These are phyloP conservation scores for Pseudogymnoascus sp. DNA, from an alignment of 2,329 filamentous ascomycete genomes.

Conservation along the genomic window DNA sequence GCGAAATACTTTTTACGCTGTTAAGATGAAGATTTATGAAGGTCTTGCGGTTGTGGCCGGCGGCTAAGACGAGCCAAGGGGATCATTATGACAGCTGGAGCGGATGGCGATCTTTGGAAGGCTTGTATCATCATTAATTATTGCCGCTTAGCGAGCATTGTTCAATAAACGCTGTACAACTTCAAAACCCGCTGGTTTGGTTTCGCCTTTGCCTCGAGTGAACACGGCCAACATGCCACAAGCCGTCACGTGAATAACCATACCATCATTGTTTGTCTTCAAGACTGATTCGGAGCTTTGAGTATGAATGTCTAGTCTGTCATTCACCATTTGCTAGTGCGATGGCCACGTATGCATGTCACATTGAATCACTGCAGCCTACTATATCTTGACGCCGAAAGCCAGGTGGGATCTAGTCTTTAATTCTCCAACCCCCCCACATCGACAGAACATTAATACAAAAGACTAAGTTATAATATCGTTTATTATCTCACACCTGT, in stretches of 20 bases:
- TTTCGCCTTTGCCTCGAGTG: not conserved
- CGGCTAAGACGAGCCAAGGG: slow-evolving; percentile 9
- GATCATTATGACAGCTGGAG: not conserved
- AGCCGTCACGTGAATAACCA: not conserved
- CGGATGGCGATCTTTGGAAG: not conserved
- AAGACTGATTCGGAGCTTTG: not conserved
- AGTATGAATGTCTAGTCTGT: not conserved
- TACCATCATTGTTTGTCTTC: slow-evolving; percentile 1
- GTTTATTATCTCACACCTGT: not conserved
- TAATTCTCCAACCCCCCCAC: not conserved
- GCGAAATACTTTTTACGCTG: slow-evolving; percentile 71
- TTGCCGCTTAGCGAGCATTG: slow-evolving; percentile 6
- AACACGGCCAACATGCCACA: not conserved
- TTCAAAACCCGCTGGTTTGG: not conserved
- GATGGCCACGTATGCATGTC: slow-evolving; percentile 4
- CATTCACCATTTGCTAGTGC: slow-evolving; percentile 4
- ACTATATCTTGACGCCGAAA: slow-evolving; percentile 1
- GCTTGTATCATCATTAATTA: slow-evolving; percentile 9
- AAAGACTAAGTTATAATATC: not conserved
- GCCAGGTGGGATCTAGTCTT: not conserved
- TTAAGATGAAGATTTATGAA: slow-evolving; percentile 87
- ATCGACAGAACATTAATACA: not conserved
- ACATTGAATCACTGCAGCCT: slow-evolving; percentile 6
- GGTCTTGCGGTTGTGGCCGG: slow-evolving; percentile 82
- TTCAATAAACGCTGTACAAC: not conserved